Evolutionary conservation across 495 filamentous ascomycete species (phyloP), one percentile per base, ranked within the genome.

Genomic region (Pyrenopolyporus hunteri): DNA sequence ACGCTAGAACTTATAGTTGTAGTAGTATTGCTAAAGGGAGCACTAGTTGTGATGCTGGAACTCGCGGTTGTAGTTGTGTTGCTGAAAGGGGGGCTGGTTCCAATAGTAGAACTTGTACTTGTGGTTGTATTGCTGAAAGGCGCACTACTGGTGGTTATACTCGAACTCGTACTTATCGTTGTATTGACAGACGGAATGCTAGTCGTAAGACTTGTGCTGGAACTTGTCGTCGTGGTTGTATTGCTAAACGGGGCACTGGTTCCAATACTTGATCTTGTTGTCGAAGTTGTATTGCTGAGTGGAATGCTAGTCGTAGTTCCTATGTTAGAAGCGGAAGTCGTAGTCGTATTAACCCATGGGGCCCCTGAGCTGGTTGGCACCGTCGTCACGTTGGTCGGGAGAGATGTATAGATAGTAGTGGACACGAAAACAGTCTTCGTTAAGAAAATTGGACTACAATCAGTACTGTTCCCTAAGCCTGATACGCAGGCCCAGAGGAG

Each of bases 371-470:
- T 53, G 16, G 42, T 23, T 23, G 49, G 42, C 33, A 35, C 39
- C 10, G 39, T 49, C 36, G 64, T 67, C 32, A 43, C 55, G 42
- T 64, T 64, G 11, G 45, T 17, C 8, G 66, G 53, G 16, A 40
- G 35, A 32, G 57, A 16, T 2, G 61, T 63, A 28, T 67, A 70
- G 20, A 69, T 59, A 7, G 67, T 69, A 20, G 51, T 67, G 23
- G 67, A 49, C 33, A 59, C 31, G 28, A 64, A 69, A 11, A 70
- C 36, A 29, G 67, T 70, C 31, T 59, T 70, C 22, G 67, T 70
- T 26, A 61, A 22, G 32, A 55, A 35, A 26, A 57, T 43, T 1
- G 51, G 50, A 42, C 52, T 26, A 25, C 56, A 60, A 10, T 65
- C 56, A 32, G 45, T 31, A n/a, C 49, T 44, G 22, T 43, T 28